phyloP scores from a whole-genome alignment of 1,284 basidiomycete species.

The Apiotrichum brassicae region DNA sequence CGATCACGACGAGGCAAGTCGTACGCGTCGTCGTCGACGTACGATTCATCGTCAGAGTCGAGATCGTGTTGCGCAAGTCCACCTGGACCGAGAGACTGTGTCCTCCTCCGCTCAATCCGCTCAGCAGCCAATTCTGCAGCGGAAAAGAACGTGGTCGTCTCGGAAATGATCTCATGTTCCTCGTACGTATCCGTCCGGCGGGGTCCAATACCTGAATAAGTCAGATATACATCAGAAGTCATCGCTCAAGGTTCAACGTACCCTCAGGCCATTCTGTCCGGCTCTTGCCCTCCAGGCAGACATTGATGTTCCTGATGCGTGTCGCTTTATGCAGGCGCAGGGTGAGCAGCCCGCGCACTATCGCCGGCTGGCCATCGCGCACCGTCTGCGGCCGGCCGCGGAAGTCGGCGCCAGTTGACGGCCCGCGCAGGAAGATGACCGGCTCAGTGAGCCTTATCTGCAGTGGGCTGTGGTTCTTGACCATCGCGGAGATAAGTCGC shows the following conservation, averaged over 20 bases:
- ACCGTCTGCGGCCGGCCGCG: conserved; percentile 49
- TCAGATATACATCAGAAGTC: not conserved
- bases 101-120: conserved; percentile 53
- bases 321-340: conserved; percentile 75
- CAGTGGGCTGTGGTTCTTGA: conserved; percentile 61
- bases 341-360: conserved; percentile 81
- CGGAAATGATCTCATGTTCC: conserved; percentile 68
- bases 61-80: conserved; percentile 38
- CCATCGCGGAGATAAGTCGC: too few relatives aligned
- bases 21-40: conserved; percentile 15
- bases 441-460: conserved; percentile 71
- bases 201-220: conserved; percentile 62
- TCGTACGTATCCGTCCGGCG: conserved; percentile 73
- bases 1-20: conserved; percentile 4
- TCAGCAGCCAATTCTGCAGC: conserved; percentile 41
- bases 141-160: conserved; percentile 67
- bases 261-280: conserved; percentile 78
- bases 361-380: conserved; percentile 60
- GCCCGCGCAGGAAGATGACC: conserved; percentile 66
- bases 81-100: conserved; percentile 75
- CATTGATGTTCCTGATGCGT: conserved; percentile 75
- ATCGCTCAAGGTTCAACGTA: too few relatives aligned
- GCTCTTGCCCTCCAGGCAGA: conserved; percentile 66
- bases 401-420: conserved; percentile 44
- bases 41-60: conserved; percentile 42